Conservation (phyloP, 2,329 filamentous ascomycete genomes). For the Ophiostoma quercus region DNA sequence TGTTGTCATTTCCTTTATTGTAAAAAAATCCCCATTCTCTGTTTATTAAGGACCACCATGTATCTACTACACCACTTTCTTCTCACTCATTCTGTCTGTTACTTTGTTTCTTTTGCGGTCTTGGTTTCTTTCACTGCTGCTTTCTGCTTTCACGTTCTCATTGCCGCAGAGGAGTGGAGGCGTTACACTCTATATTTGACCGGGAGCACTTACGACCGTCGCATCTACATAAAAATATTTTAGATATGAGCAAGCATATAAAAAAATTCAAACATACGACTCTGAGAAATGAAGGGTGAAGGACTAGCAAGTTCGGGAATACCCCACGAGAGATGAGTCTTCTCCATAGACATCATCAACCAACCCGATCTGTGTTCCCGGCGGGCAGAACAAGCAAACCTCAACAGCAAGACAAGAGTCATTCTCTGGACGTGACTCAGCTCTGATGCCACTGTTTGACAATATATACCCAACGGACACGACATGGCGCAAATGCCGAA, state of each 20-base stretch:
- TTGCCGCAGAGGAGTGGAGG: conserved; percentile 9
- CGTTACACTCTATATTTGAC: background rate
- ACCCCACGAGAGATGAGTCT: background rate
- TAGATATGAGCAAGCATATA: background rate
- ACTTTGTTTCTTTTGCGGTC: background rate
- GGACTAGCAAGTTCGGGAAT: no score
- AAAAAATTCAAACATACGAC: background rate
- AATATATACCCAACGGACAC: background rate
- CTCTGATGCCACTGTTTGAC: background rate
- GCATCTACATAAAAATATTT: background rate
- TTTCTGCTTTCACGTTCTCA: background rate
- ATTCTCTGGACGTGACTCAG: background rate
- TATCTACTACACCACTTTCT: conserved; percentile 12
- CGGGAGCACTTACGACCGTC: background rate
- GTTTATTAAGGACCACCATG: background rate
- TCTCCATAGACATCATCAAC: no score
- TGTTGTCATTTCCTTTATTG: background rate
- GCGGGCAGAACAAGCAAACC: no score
- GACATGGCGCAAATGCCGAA: conserved; percentile 7
- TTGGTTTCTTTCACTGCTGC: background rate
- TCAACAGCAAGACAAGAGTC: no score
- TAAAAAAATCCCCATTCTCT: conserved; percentile 21
- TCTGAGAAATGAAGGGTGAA: background rate
- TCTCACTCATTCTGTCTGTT: background rate
- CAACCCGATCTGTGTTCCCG: no score